Conservation (phyloP, 345 rosid genomes). For the Abelmoschus esculentus region DNA sequence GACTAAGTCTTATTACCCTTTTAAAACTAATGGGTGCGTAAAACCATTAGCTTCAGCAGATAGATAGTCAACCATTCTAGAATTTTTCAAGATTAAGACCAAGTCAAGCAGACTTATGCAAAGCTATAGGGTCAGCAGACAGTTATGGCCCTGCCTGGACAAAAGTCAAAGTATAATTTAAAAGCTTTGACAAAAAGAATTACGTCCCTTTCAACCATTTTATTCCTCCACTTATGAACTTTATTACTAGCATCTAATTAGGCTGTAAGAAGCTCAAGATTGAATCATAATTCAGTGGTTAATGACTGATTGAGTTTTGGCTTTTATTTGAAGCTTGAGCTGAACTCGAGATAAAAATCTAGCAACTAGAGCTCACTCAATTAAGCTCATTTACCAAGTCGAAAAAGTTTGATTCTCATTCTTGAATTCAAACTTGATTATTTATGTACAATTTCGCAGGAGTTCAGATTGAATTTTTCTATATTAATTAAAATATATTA, state of each 20-base stretch:
- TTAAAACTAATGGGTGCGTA: not conserved
- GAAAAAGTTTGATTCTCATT: not conserved
- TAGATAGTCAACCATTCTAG: not conserved
- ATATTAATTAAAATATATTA: too few species aligned
- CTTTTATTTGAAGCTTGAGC: not conserved
- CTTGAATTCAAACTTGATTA: not conserved
- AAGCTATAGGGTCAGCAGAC: not conserved
- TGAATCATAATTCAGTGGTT: not conserved
- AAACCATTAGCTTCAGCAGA: not conserved
- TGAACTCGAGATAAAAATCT: not conserved
- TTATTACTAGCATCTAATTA: not conserved
- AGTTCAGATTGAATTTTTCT: not conserved
- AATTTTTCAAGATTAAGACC: constrained; percentile 3
- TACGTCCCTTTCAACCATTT: constrained; percentile 9
- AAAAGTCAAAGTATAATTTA: constrained; percentile 10
- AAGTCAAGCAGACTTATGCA: constrained; percentile 25
- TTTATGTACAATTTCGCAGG: not conserved
- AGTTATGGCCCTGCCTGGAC: constrained; percentile 3
- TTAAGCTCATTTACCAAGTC: not conserved
- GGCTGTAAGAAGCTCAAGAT: not conserved
- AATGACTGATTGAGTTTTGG: not conserved
- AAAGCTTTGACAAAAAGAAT: constrained; percentile 25
- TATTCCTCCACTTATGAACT: not conserved
- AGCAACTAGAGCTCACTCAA: not conserved
- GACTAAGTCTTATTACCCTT: not conserved